These are phyloP conservation scores for Colletotrichum filicis DNA, from an alignment of 2,329 filamentous ascomycete genomes.

Conservation along the genomic window DNA sequence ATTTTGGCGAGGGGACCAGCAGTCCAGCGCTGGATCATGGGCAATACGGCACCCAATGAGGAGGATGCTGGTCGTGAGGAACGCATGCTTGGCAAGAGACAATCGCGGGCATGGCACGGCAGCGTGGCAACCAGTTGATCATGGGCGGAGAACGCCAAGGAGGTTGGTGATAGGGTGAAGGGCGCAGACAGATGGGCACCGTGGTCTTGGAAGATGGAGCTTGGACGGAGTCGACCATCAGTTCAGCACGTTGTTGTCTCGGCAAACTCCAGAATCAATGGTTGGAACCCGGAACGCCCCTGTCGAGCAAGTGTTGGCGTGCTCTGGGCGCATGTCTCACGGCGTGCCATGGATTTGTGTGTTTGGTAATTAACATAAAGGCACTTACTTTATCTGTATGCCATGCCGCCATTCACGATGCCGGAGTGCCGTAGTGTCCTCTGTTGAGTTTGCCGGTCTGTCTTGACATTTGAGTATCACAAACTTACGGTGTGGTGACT, in stretches of 20 bases:
- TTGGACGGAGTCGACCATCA: slow-evolving; percentile 15
- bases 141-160: slow-evolving; percentile 34
- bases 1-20: slow-evolving; percentile 20
- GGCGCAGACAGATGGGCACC: neutral
- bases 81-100: slow-evolving; percentile 34
- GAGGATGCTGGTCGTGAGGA: slow-evolving; percentile 19
- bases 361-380: neutral
- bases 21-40: neutral
- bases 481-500: neutral
- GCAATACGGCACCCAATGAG: slow-evolving; percentile 31
- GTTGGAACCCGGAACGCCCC: slow-evolving; percentile 10
- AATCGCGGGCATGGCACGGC: slow-evolving; percentile 35
- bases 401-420: neutral
- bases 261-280: slow-evolving; percentile 19
- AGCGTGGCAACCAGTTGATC: slow-evolving; percentile 32
- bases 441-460: neutral
- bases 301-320: slow-evolving; percentile 31
- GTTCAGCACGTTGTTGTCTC: slow-evolving; percentile 14
- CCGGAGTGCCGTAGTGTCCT: neutral
- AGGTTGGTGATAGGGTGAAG: slow-evolving; percentile 16
- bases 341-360: slow-evolving; percentile 2
- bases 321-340: slow-evolving; percentile 31
- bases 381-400: too few relatives aligned
- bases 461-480: neutral
- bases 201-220: slow-evolving; percentile 3